Base-by-base conservation (phyloP, 176 grass and related monocot species). In the Oryza meyeriana region DNA sequence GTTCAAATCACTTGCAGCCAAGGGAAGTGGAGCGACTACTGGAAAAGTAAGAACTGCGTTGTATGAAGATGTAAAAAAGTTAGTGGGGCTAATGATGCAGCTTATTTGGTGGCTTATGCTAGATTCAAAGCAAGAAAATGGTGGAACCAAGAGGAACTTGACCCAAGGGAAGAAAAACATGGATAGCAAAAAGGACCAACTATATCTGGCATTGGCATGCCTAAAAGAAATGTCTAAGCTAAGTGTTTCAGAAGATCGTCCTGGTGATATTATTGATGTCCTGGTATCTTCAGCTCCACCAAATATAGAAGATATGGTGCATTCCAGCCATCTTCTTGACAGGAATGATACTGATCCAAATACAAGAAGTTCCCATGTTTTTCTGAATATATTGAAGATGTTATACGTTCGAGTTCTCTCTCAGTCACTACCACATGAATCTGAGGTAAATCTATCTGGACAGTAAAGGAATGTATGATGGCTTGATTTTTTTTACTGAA, bases 371-470 rank as follows among this genome's bases (percentile, higher is more conserved):
- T 20, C 64, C 13, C 79, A 88, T 64, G 50, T 90, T 66, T 81
- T 91, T 81, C 69, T 91, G 47, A 88, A 84, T 71, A 72, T 65
- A 81, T 39, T 91, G 87, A 94, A 89, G 80, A 85, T 80, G 77
- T 82, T 94, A 78, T 90, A 94, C 72, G 59, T 64, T 18, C 71
- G 20, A 64, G 77, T 87, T 87, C 55, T 97, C 78, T 39, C 57
- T 30, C 84, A 86, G n/a, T 92, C 92, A 83, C 87, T 89, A 76
- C 76, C 85, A 85, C 69, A 64, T 87, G 94, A 97, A 83, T 94
- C 71, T 4, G 94, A 94, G 94, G 94, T 97, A 94, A 75, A 38
- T 82, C 63, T 66, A 48, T 85, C 32, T 85, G 28, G 36, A 42
- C 16, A 66, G 41, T 33, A 72, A 45, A 72, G 36, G 17, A 85